Evolutionary conservation across 768 basidiomycete species (phyloP).

Genomic region (Phylloporus sp.): DNA sequence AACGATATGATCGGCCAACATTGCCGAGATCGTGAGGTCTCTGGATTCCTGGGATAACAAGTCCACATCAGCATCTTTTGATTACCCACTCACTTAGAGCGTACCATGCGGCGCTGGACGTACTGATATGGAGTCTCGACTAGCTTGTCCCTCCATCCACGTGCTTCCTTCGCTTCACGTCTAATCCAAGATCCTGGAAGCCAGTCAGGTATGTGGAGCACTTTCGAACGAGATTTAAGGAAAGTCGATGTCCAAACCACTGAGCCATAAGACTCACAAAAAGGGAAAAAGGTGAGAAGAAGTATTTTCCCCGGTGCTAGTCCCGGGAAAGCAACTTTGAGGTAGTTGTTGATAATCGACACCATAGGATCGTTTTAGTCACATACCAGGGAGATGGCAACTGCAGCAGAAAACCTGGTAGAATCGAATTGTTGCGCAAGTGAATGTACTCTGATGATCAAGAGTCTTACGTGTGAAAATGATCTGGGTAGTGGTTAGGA

Average conservation of each 20-base stretch:
- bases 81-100: neutral
- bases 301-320: conserved; percentile 1
- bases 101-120: conserved; percentile 28
- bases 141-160: neutral
- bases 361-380: conserved; percentile 16
- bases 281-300: conserved; percentile 8
- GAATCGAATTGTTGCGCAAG: neutral
- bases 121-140: conserved; percentile 24
- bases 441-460: neutral
- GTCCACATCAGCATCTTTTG: no score
- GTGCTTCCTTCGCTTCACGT: conserved; percentile 22
- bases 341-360: neutral
- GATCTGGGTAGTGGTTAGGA: neutral
- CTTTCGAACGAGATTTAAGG: neutral
- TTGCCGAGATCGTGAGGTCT: neutral
- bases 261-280: conserved; percentile 8
- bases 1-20: conserved; percentile 15
- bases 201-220: conserved; percentile 28
- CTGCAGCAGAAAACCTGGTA: conserved; percentile 31
- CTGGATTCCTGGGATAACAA: neutral
- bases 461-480: conserved; percentile 3
- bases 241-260: neutral
- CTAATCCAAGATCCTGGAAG: conserved; percentile 39
- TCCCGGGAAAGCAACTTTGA: neutral
- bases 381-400: conserved; percentile 16